These are phyloP conservation scores for Wallemia hederae DNA, from an alignment of 1,284 basidiomycete genomes.

Conservation along the genomic window DNA sequence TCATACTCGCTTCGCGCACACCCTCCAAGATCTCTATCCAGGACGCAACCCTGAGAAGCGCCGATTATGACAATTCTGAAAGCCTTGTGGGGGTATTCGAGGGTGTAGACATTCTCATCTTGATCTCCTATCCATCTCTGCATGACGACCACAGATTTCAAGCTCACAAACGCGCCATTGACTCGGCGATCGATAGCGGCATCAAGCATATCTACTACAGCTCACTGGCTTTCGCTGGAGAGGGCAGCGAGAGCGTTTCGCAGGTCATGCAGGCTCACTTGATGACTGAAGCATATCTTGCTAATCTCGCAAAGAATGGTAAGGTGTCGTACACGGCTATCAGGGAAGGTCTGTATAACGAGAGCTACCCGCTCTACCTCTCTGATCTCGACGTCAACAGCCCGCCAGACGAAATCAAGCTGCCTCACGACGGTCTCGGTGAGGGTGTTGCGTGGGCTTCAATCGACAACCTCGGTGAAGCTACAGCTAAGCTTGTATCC, in stretches of 20 bases:
- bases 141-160: slow-evolving; percentile 14
- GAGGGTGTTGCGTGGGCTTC: slow-evolving; percentile 5
- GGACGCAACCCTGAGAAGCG: slow-evolving; percentile 14
- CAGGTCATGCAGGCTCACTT: slow-evolving; percentile 18
- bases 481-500: slow-evolving; percentile 2
- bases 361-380: slow-evolving; percentile 17
- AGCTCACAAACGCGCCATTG: slow-evolving; percentile 17
- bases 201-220: slow-evolving; percentile 19
- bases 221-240: slow-evolving; percentile 14
- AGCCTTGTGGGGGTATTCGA: slow-evolving; percentile 16
- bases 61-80: slow-evolving; percentile 14
- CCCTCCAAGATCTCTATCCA: slow-evolving; percentile 2
- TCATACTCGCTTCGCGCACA: too few relatives aligned
- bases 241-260: slow-evolving; percentile 10
- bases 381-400: slow-evolving; percentile 13
- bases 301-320: neutral
- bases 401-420: too few relatives aligned
- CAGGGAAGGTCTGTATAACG: slow-evolving; percentile 19
- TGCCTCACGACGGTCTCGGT: slow-evolving; percentile 2
- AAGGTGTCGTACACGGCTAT: slow-evolving; percentile 17
- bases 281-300: slow-evolving; percentile 17
- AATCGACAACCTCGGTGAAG: slow-evolving; percentile 5
- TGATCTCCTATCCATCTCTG: slow-evolving; percentile 19
- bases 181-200: slow-evolving; percentile 15
- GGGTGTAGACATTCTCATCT: slow-evolving; percentile 16